Base-by-base conservation (phyloP, 495 filamentous ascomycete species). In the Bacidia gigantensis region DNA sequence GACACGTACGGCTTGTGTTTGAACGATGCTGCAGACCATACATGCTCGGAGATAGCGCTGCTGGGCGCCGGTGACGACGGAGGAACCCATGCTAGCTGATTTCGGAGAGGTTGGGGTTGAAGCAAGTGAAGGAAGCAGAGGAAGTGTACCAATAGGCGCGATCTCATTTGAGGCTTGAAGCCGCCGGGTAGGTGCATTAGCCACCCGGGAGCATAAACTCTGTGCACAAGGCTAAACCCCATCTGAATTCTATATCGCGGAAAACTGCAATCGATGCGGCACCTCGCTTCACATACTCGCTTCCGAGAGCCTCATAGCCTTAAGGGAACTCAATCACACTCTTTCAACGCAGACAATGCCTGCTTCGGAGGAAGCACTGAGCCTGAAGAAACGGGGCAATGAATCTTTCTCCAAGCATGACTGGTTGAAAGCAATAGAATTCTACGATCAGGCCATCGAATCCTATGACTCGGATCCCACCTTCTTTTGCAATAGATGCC, bases 11-110 rank as follows among this genome's bases (percentile, higher is more conserved):
- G 72, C 75, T 55, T 82, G 78, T 14, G 80, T 77, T 71, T 89
- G 87, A 51, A 98, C 85, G 60, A 95, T 82, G 5, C 86, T 86
- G 77, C 92, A 98, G 54, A 96, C 87, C 92, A 98, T 96, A 74
- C 92, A 98, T 53, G 92, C 92, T 60, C 92, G 89, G 42, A 95
- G 77, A 58, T 85, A 80, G 67, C 88, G 86, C 69, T 78, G 75
- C 47, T 62, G 65, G 38, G 32, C 45, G 11, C 58, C 56, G 5
- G 63, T 50, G 7, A 65, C 63, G 46, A 57, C 64, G 12, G 44
- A 46, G 25, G 51, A 32, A 25, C 58, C 56, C 50, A 58, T 59
- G 26, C n/a, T n/a, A 17, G 17, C 26, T 21, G 20, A 0, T 18
- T 7, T 44, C 14, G 7, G 5, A n/a, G n/a, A n/a, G n/a, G n/a